Evolutionary conservation across 768 basidiomycete species (phyloP).

Genomic region (Coprinopsis cinerea): DNA sequence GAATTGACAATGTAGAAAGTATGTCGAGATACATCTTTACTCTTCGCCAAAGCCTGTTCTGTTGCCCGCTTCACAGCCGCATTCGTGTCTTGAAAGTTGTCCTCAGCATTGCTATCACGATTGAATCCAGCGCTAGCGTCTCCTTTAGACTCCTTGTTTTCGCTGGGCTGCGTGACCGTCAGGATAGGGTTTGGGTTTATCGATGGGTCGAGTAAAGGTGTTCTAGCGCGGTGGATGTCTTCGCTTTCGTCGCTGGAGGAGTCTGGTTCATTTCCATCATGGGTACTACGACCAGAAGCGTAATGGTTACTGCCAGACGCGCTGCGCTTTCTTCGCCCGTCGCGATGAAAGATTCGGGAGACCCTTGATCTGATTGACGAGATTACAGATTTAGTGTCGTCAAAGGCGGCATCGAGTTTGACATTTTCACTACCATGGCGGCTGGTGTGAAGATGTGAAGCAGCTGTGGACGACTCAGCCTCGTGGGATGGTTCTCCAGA

Average conservation of each 20-base stretch:
- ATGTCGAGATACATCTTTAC: slow-evolving; percentile 77
- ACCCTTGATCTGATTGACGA: slow-evolving; percentile 45
- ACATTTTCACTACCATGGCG: background rate
- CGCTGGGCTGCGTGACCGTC: background rate
- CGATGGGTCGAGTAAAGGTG: slow-evolving; percentile 75
- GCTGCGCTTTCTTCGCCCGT: slow-evolving; percentile 3
- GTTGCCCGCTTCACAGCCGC: slow-evolving; percentile 38
- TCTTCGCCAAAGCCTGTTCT: slow-evolving; percentile 18
- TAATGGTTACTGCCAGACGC: background rate
- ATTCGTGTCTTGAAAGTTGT: slow-evolving; percentile 26
- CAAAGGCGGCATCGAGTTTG: slow-evolving; percentile 11
- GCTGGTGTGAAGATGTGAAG: background rate
- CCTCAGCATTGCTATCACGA: slow-evolving; percentile 10
- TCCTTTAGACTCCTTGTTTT: slow-evolving; percentile 18
- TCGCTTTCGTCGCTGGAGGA: slow-evolving; percentile 3
- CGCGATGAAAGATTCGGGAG: slow-evolving; percentile 37
- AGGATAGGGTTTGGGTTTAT: slow-evolving; percentile 60
- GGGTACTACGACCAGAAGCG: background rate
- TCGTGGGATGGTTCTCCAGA: slow-evolving; percentile 1
- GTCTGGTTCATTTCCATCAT: slow-evolving; percentile 13
- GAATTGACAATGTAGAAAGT: slow-evolving; percentile 93
- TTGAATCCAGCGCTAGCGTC: background rate
- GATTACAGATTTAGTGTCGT: slow-evolving; percentile 34
- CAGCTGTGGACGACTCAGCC: background rate
- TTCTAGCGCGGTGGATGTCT: slow-evolving; percentile 32